Base-by-base conservation (phyloP, 176 grass and related monocot genomes). In the Thalia dealbata region DNA sequence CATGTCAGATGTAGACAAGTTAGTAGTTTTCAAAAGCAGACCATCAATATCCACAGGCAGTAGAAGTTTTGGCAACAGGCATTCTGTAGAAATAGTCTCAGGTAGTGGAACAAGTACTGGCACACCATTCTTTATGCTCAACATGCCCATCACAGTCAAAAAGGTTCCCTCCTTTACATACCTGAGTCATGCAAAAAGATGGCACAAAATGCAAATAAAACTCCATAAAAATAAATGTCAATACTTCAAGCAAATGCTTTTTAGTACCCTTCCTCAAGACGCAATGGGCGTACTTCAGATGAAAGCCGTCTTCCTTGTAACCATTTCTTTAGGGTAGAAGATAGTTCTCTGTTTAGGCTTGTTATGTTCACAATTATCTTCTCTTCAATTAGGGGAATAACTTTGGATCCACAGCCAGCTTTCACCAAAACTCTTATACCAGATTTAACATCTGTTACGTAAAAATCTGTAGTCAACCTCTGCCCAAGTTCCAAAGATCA, bases 391-490 rank as follows among this genome's bases (percentile, higher is more conserved):
- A 99, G 76, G 7, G 95, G 87, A 78, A 93, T 78, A 42, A 99
- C 88, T 81, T 71, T 99, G 0, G 83, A 88, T 64, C 61, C 72
- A 66, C 86, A 58, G 46, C 95, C 95, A 80, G 87, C 87, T 79
- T 91, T 99, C 64, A 99, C 90, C 81, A 99, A 82, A 66, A 81
- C 87, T 84, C 68, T 81, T 55, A 70, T 75, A 71, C 83, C 87
- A 84, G 95, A 86, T 88, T 91, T 93, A 65, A 81, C 65, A 83
- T 99, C 95, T 62, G 95, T 91, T 84, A 99, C 80, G 90, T 88
- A 99, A 79, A 99, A 99, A 85, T 99, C 95, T 84, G 87, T 85
- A 73, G 83, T 88, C 78, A 90, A 84, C 76, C 90, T 93, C 95
- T 99, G 87, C 76, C 74, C 58, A 86, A 71, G 72, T 30, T 79